Evolutionary conservation across 106 monocot species (phyloP), one percentile per base, ranked within the genome.

Genomic region (Gastrodia elata): DNA sequence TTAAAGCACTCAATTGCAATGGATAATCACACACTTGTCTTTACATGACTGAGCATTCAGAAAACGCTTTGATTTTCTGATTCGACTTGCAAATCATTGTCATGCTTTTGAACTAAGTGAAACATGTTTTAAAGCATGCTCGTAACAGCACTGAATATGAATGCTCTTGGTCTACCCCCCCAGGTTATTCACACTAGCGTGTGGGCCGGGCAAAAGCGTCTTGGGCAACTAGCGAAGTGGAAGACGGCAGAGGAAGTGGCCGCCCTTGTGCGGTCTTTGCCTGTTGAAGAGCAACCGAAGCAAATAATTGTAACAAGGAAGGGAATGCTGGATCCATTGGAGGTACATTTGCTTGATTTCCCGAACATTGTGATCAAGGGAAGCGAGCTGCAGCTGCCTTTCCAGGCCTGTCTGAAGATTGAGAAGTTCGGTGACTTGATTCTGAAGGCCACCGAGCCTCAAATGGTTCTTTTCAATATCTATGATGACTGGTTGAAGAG

Each of bases 401-500:
- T 99, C 91, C 98, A 99, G 72, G 98, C 98, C 64, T 99, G 98
- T 70, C 77, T 99, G 73, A 99, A 99, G 77, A 99, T 99, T 25
- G 98, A 99, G 74, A 99, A 93, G 78, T 99, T 99, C 35, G 98
- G 98, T 68, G 98, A 99, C 87, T 78, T 99, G 64, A 99, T 99
- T 74, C 75, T 99, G 18, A 99, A 99, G 87, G 98, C 98, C 2
- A 99, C 98, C 0, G 98, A 99, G 64, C 98, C 98, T 7, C 98
- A 99, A 80, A 99, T 99, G 98, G 93, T 99, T 85, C 89, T 99
- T 61, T 99, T 93, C 73, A 93, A 93, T 71, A 93, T 99, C 16
- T 99, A 93, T 77, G 98, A 99, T 87, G 98, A 99, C 82, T 99
- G 98, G 98, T 44, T 99, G 71, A 99, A 93, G 77, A 99, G 93